Percentiles rank a stretch among this genome's conserved stretches.
These are phyloP conservation scores for Rhizophora apiculata DNA, from an alignment of 345 rosid genomes.

Conservation along the genomic window DNA sequence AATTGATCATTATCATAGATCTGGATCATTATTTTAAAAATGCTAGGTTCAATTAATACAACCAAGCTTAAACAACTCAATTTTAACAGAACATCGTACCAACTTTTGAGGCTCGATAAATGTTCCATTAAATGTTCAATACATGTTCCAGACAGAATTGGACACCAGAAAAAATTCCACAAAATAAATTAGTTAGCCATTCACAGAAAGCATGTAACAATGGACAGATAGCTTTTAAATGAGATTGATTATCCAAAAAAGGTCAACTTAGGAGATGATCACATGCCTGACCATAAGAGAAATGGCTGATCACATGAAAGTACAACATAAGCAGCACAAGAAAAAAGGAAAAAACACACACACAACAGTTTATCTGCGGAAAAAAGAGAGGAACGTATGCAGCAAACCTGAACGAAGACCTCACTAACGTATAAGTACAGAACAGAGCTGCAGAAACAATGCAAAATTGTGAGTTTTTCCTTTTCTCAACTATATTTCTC, in stretches of 20 bases:
- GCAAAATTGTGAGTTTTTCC: conserved; percentile 23
- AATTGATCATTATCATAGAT: neutral
- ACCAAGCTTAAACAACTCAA: neutral
- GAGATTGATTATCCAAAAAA: neutral
- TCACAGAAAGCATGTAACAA: neutral
- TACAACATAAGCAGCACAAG: neutral
- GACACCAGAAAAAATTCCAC: neutral
- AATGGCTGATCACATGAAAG: too few relatives aligned
- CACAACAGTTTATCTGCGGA: neutral
- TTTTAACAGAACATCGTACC: neutral
- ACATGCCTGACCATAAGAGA: too few relatives aligned
- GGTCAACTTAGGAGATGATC: neutral
- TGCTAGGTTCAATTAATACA: neutral
- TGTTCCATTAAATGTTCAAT: too few relatives aligned
- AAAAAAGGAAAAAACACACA: neutral
- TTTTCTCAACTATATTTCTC: neutral
- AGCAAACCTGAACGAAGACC: conserved; percentile 81
- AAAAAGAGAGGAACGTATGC: neutral
- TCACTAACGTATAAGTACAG: conserved; percentile 78
- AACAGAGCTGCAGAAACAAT: conserved; percentile 52
- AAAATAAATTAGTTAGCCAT: neutral
- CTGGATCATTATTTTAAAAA: neutral
- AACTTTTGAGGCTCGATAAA: neutral
- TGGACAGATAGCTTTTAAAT: neutral
- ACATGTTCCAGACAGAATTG: too few relatives aligned